Conservation (phyloP, 768 basidiomycete genomes). For the Trametes elegans region DNA sequence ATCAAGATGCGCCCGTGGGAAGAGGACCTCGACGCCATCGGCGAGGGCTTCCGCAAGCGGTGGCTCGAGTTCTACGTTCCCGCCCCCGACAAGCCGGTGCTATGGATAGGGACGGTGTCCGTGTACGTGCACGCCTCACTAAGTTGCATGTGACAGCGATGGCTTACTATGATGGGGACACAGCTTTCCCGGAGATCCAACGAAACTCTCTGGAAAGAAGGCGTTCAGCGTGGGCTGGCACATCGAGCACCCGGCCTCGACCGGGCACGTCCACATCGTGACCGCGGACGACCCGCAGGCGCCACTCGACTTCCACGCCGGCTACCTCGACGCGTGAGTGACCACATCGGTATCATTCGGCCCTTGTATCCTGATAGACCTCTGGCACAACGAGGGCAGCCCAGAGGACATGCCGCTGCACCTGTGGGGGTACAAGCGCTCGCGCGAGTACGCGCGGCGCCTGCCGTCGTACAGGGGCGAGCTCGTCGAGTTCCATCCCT, state of each 20-base stretch:
- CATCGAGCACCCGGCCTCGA: constrained; percentile 43
- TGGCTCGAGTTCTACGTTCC: constrained; percentile 52
- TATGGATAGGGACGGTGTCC: constrained; percentile 40
- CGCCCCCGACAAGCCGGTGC: constrained; percentile 55
- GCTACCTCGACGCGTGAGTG: constrained; percentile 45
- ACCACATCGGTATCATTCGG: no score
- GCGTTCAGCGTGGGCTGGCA: constrained; percentile 32
- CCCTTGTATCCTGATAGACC: not conserved
- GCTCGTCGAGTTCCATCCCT: not conserved
- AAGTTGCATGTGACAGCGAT: not conserved
- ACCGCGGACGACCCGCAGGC: constrained; percentile 41
- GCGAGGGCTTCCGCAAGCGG: constrained; percentile 43
- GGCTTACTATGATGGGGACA: not conserved
- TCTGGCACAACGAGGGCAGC: constrained; percentile 5
- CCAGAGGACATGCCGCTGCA: constrained; percentile 38
- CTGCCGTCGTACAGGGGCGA: constrained; percentile 43
- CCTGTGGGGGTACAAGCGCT: constrained; percentile 53
- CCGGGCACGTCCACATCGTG: constrained; percentile 48
- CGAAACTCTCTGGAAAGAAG: constrained; percentile 24
- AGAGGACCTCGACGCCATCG: constrained; percentile 49
- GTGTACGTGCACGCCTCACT: constrained; percentile 33
- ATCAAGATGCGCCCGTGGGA: constrained; percentile 53
- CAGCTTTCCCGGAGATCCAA: constrained; percentile 29
- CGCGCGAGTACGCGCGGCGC: constrained; percentile 53
- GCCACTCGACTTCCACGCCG: constrained; percentile 43